phyloP scores from a whole-genome alignment of 352 stramenopile species.

The Globisporangium rhizosaccharum region DNA sequence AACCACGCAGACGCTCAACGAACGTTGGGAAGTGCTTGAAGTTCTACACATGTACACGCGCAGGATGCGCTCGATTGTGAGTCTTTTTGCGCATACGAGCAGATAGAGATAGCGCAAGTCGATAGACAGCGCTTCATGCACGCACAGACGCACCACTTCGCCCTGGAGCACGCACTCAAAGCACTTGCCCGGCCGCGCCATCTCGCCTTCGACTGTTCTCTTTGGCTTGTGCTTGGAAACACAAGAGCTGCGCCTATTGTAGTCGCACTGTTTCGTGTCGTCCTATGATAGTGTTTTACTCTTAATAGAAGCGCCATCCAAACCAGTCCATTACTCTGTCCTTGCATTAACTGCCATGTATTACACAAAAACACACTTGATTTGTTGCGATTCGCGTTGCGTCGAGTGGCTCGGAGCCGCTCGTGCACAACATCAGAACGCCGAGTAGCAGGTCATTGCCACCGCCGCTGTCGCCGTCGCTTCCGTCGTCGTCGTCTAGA shows the following conservation, averaged over 20 bases:
- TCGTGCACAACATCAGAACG: neutral
- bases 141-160: conserved; percentile 53
- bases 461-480: neutral
- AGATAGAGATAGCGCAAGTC: neutral
- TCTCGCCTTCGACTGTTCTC: conserved; percentile 6
- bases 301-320: neutral
- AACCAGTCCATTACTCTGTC: neutral
- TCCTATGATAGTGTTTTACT: neutral
- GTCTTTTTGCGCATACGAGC: neutral
- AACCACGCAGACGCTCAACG: conserved; percentile 65
- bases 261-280: too few relatives aligned
- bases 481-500: neutral
- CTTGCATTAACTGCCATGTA: too few relatives aligned
- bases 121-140: neutral
- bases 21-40: conserved; percentile 81
- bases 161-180: conserved; percentile 81
- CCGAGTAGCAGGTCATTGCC: too few relatives aligned
- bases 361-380: too few relatives aligned
- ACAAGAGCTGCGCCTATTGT: neutral
- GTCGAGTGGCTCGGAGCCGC: neutral
- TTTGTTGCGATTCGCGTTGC: neutral
- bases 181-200: conserved; percentile 67
- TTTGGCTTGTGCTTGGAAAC: neutral
- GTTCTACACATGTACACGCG: conserved; percentile 30
- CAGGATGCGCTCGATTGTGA: neutral